phyloP scores from a whole-genome alignment of 78 protist genomes.

The Tieghemostelium lacteum region DNA sequence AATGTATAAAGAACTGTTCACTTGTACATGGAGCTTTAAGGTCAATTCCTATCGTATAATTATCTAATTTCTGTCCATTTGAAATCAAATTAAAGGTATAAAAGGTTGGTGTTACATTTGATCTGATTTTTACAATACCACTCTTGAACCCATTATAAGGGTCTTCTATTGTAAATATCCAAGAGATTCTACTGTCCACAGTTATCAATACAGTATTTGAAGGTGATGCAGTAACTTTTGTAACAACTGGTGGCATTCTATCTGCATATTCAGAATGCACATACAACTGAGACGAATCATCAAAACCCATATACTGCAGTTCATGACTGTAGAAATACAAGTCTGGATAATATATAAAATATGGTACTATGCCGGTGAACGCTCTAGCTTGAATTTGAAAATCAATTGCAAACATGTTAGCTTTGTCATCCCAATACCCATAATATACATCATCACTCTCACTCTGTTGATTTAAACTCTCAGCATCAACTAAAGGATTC shows the following conservation, averaged over 20 bases:
- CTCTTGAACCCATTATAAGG: not conserved
- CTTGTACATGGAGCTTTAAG: no score
- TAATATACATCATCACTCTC: no score
- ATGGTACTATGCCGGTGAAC: not conserved
- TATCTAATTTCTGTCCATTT: not conserved
- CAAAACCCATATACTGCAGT: no score
- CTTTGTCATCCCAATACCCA: no score
- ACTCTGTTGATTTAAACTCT: no score
- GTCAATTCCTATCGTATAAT: no score
- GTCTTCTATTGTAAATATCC: not conserved
- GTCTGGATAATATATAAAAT: not conserved
- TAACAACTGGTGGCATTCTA: slow-evolving; percentile 10
- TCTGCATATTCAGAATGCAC: not conserved
- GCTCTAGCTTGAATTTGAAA: not conserved
- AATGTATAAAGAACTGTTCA: no score
- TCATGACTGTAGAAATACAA: not conserved
- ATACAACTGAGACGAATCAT: not conserved
- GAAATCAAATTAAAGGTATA: not conserved
- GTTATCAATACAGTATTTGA: not conserved
- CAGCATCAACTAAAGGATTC: not conserved
- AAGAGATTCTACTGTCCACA: not conserved
- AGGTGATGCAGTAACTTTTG: not conserved
- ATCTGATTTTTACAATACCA: no score
- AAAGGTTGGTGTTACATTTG: not conserved
- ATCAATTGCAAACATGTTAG: not conserved